Evolutionary conservation across 2,329 filamentous ascomycete species (phyloP).

Genomic region (Botrytis pseudocinerea): DNA sequence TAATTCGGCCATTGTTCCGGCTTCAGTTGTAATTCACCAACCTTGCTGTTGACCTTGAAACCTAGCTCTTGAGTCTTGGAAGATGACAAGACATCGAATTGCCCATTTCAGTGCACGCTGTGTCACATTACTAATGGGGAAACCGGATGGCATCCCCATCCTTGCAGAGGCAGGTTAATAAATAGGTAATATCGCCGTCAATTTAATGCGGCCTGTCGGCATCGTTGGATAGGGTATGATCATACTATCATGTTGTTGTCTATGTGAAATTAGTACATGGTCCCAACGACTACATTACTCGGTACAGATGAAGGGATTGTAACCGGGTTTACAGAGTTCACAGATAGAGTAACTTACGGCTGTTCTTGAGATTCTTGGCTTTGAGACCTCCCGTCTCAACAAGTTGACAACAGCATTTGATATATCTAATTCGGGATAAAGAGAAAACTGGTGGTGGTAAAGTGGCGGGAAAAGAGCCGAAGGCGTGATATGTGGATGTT

Average conservation of each 20-base stretch:
- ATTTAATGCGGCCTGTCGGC: neutral
- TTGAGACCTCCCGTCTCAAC: neutral
- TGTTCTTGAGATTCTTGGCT: neutral
- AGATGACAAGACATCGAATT: constrained; percentile 6
- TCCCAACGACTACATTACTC: constrained; percentile 5
- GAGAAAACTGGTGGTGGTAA: neutral
- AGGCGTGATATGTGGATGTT: neutral
- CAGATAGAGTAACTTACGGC: constrained; percentile 12
- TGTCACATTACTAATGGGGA: constrained; percentile 6
- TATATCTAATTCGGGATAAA: neutral
- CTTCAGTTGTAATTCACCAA: neutral
- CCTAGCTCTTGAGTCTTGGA: constrained; percentile 9
- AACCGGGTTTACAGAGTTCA: neutral
- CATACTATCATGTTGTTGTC: neutral
- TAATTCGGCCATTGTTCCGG: constrained; percentile 5
- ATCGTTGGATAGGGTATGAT: constrained; percentile 3
- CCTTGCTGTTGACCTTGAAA: neutral
- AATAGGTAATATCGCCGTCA: constrained; percentile 12
- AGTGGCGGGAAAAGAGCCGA: constrained; percentile 4
- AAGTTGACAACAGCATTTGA: constrained; percentile 2
- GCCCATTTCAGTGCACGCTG: neutral
- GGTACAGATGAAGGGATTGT: neutral
- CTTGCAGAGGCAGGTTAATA: neutral
- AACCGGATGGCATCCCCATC: constrained; percentile 1
- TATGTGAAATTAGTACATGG: constrained; percentile 13